phyloP scores from a whole-genome alignment of 768 basidiomycete genomes.

The Boletus pseudopeckii region DNA sequence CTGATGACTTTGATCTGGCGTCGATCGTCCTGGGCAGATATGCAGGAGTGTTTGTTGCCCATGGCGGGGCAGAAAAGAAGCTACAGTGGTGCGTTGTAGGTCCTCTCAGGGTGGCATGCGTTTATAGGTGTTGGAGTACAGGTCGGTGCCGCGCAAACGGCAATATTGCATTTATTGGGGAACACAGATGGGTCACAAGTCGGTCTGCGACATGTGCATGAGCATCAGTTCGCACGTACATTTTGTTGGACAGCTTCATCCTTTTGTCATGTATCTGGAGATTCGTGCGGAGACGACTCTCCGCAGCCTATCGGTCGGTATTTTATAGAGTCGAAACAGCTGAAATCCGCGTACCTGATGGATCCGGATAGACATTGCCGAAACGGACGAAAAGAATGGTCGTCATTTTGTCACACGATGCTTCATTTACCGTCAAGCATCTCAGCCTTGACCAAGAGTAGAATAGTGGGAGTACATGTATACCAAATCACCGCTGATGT shows the following conservation, averaged over 20 bases:
- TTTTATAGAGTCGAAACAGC: background rate
- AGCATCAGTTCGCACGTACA: background rate
- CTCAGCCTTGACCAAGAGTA: background rate
- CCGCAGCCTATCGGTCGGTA: background rate
- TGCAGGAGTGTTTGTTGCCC: conserved; percentile 31
- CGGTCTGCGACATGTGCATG: background rate
- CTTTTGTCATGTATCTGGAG: conserved; percentile 1
- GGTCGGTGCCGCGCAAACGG: background rate
- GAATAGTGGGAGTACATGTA: background rate
- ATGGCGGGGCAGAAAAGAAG: conserved; percentile 14
- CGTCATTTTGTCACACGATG: background rate
- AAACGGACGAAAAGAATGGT: background rate
- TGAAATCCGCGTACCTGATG: background rate
- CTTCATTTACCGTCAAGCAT: background rate
- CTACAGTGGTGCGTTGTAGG: background rate
- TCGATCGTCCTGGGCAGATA: conserved; percentile 7
- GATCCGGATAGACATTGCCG: background rate
- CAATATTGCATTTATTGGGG: background rate
- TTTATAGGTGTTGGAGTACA: conserved; percentile 15
- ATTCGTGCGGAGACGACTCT: background rate
- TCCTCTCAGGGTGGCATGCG: background rate
- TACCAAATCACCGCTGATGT: background rate
- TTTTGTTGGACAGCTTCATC: background rate
- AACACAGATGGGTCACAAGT: background rate
- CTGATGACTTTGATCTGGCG: conserved; percentile 2